Conservation (phyloP, 139 green algal species). For the Asterochloris erici region DNA sequence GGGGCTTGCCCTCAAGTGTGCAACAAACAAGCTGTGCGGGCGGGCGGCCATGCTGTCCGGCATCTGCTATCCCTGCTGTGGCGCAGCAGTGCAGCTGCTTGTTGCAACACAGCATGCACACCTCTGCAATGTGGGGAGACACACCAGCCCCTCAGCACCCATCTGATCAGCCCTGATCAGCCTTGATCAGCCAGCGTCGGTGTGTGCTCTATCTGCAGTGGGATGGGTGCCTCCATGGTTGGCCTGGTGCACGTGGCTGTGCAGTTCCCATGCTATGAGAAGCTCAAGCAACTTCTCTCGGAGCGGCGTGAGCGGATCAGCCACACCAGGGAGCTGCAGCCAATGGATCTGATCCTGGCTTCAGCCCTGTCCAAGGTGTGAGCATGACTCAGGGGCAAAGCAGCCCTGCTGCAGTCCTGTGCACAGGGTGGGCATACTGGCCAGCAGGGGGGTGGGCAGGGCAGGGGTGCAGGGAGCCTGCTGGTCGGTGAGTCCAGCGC, state of each 20-base stretch:
- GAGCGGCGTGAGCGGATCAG: not conserved
- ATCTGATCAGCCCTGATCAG: not conserved
- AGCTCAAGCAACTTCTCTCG: slow-evolving; percentile 56
- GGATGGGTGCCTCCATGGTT: slow-evolving; percentile 83
- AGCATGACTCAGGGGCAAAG: not conserved
- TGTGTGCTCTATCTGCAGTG: slow-evolving; percentile 31
- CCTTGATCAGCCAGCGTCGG: not conserved
- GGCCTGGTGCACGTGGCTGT: slow-evolving; percentile 93
- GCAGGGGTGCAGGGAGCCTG: too few species aligned
- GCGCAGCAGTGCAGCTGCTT: not conserved
- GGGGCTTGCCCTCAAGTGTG: too few species aligned
- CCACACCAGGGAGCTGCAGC: not conserved
- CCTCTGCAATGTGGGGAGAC: not conserved
- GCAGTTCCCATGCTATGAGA: slow-evolving; percentile 95
- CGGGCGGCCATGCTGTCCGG: not conserved
- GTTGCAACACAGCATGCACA: not conserved
- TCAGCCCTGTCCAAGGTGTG: slow-evolving; percentile 90
- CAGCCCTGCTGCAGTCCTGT: not conserved
- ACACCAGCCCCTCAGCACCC: not conserved
- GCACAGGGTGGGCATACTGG: too few species aligned
- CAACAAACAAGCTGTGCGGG: too few species aligned
- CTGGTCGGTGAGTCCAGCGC: too few species aligned
- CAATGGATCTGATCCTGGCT: slow-evolving; percentile 74
- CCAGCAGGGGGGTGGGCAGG: too few species aligned
- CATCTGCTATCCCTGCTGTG: not conserved